phyloP scores from a whole-genome alignment of 306 rosid genomes.

The Cyclanthera cordifolia region DNA sequence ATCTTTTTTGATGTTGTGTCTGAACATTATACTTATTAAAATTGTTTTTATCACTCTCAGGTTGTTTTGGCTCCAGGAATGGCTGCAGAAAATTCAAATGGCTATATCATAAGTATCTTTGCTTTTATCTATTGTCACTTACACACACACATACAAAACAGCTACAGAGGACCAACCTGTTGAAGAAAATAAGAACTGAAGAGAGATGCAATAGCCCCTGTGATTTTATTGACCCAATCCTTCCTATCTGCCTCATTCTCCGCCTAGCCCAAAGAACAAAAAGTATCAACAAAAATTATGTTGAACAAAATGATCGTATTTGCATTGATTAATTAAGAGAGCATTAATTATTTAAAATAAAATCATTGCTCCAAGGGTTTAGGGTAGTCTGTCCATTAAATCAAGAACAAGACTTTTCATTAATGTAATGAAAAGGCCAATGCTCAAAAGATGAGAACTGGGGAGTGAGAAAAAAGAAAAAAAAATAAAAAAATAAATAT shows the following conservation, averaged over 20 bases:
- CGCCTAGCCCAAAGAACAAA: constrained; percentile 45
- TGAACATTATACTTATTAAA: constrained; percentile 30
- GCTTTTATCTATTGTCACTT: constrained; percentile 1
- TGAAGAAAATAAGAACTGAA: constrained; percentile 76
- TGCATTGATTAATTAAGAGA: not conserved
- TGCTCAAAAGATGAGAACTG: no score
- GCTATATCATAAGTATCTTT: constrained; percentile 4
- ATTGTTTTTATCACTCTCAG: constrained; percentile 24
- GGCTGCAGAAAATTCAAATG: constrained; percentile 51
- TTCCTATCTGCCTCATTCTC: constrained; percentile 94
- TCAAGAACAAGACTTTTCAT: no score
- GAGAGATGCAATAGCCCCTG: constrained; percentile 64
- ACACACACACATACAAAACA: not conserved
- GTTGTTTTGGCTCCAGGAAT: constrained; percentile 18
- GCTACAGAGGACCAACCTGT: constrained; percentile 41
- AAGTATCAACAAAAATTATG: constrained; percentile 6
- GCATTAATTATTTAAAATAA: not conserved
- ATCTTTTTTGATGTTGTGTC: constrained; percentile 26
- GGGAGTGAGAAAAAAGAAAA: no score
- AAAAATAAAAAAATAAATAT: no score
- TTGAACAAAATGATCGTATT: not conserved
- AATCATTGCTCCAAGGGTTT: not conserved
- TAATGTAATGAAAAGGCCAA: no score
- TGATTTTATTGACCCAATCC: constrained; percentile 83
- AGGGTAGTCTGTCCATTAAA: not conserved